Base-by-base conservation (phyloP, 176 grass and related monocot genomes). In the Tillandsia fasciculata region DNA sequence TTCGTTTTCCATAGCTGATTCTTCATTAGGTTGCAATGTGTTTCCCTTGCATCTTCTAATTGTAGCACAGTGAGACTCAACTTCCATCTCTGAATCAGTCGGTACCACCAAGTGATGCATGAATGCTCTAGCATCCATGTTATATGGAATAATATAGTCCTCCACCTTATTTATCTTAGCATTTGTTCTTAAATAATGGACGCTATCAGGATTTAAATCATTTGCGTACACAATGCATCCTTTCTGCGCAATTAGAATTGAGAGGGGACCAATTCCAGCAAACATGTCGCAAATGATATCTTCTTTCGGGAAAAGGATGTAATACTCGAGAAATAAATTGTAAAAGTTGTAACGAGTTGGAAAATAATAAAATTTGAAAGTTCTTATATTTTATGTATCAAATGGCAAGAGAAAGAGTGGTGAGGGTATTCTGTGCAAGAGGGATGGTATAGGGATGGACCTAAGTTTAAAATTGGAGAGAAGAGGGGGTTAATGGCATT, bases 261-360 rank as follows among this genome's bases (percentile, higher is more conserved):
- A 78, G 79, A 99, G 90, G 53, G 89, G 94, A 52, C 94, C 94
- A 70, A 99, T 88, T 64, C 94, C 94, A 82, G 87, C 83, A 90
- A 99, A 90, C 89, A 99, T 93, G 69, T 99, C 94, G 80, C 79
- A 93, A 72, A 93, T 90, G 50, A 85, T 67, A 50, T 99, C 94
- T 83, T 89, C 94, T 77, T 79, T 88, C 65, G 93, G 82, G 79
- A 99, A 99, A 70, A 90, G n/a, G n/a, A n/a, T n/a, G n/a, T n/a
- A n/a, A n/a, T n/a, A n/a, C n/a, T n/a, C n/a, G n/a, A n/a, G n/a
- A n/a, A n/a, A n/a, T n/a, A n/a, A n/a, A n/a, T n/a, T n/a, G n/a
- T n/a, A n/a, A n/a, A n/a, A n/a, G n/a, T n/a, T n/a, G n/a, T n/a
- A n/a, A n/a, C n/a, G n/a, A n/a, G n/a, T n/a, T n/a, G n/a, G n/a